phyloP scores from a whole-genome alignment of 306 rosid genomes.

The Adenanthera pavonina region DNA sequence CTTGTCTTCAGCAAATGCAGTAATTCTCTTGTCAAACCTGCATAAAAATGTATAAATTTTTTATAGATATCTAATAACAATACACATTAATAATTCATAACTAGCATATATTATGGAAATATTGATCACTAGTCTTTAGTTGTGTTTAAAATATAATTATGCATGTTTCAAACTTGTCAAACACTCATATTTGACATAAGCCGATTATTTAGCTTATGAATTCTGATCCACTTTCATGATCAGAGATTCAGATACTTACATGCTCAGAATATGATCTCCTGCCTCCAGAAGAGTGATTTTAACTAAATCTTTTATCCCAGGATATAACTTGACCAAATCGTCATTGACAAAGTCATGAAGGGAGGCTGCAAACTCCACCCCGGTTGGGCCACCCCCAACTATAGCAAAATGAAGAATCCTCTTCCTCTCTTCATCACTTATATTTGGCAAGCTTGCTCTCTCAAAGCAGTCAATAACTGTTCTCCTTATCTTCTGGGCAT shows the following conservation, averaged over 20 bases:
- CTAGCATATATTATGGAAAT: no score
- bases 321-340: conserved; percentile 80
- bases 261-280: conserved; percentile 83
- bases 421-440: conserved; percentile 83
- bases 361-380: conserved; percentile 97
- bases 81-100: no score
- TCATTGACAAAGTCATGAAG: conserved; percentile 93
- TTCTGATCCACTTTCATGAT: neutral
- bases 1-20: conserved; percentile 89
- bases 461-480: conserved; percentile 93
- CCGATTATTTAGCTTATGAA: neutral
- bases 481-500: conserved; percentile 95
- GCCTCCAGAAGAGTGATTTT: conserved; percentile 94
- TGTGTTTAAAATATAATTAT: neutral
- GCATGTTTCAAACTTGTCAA: neutral
- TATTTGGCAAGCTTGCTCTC: conserved; percentile 76
- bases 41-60: conserved; percentile 24
- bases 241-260: conserved; percentile 57
- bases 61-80: neutral
- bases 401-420: conserved; percentile 96
- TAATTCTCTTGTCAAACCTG: conserved; percentile 98
- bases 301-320: conserved; percentile 70
- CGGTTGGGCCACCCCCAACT: conserved; percentile 99
- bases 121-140: no score
- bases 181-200: neutral